phyloP scores from a whole-genome alignment of 768 basidiomycete species.

The Ephemerocybe angulata region DNA sequence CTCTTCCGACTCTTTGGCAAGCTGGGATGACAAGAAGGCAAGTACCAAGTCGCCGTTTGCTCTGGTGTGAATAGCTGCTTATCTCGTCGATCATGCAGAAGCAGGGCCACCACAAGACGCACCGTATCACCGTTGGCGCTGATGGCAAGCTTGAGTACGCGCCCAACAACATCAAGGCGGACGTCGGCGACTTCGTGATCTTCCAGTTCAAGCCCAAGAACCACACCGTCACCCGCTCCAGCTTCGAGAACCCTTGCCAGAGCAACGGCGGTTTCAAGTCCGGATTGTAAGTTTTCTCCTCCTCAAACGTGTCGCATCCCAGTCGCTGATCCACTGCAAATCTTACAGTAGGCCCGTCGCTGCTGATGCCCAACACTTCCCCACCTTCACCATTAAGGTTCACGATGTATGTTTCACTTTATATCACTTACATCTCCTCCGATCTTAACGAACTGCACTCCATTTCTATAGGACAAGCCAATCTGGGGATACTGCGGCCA shows the following conservation, averaged over 20 bases:
- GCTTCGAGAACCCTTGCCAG: slow-evolving; percentile 35
- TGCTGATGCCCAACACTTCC: slow-evolving; percentile 34
- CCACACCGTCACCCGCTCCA: slow-evolving; percentile 43
- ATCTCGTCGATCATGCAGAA: no score
- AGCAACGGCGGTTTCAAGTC: slow-evolving; percentile 35
- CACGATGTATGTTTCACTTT: slow-evolving; percentile 40
- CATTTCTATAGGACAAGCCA: no score
- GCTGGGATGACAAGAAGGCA: no score
- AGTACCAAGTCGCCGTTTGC: no score
- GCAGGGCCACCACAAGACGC: no score
- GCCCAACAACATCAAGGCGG: slow-evolving; percentile 39
- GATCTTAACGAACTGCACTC: no score
- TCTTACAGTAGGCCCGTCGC: slow-evolving; percentile 39
- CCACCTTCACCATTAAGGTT: slow-evolving; percentile 45
- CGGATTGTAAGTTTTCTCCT: slow-evolving; percentile 32
- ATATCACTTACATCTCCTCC: no score
- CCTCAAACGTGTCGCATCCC: no score
- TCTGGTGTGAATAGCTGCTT: no score
- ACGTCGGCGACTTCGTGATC: slow-evolving; percentile 39
- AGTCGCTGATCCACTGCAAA: no score
- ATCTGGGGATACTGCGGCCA: slow-evolving; percentile 62
- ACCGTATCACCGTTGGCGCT: slow-evolving; percentile 33
- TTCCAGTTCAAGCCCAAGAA: slow-evolving; percentile 45
- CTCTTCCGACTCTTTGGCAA: no score
- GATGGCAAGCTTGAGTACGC: slow-evolving; percentile 27